Percentiles rank a stretch among this genome's conserved stretches.
These are phyloP conservation scores for Hemileia vastatrix DNA, from an alignment of 1,284 basidiomycete genomes.

Conservation along the genomic window DNA sequence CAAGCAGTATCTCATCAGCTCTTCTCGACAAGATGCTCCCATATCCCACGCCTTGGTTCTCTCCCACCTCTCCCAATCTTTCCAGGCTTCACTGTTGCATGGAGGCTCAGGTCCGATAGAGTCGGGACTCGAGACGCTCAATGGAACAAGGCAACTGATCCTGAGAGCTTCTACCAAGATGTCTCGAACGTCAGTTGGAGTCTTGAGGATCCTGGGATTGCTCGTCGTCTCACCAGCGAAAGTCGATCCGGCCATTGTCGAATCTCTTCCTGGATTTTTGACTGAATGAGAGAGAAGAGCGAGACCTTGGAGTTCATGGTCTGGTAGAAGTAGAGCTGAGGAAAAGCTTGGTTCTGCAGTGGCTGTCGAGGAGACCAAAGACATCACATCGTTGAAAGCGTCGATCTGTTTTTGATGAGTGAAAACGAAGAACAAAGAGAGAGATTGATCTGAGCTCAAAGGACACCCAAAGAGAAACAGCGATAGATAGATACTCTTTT, in stretches of 20 bases:
- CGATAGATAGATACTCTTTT: too few relatives aligned
- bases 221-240: background rate
- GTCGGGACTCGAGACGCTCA: background rate
- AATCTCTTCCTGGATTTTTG: background rate
- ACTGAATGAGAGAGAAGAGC: background rate
- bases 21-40: background rate
- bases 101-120: background rate
- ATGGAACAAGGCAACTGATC: background rate
- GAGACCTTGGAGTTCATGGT: background rate
- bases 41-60: background rate
- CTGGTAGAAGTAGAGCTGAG: background rate
- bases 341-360: background rate
- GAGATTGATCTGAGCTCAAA: too few relatives aligned
- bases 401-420: too few relatives aligned
- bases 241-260: background rate
- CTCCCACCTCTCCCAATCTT: background rate
- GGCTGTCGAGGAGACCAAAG: too few relatives aligned
- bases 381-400: too few relatives aligned
- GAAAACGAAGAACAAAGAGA: too few relatives aligned
- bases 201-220: background rate
- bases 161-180: background rate
- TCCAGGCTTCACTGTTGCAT: background rate
- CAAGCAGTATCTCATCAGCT: background rate
- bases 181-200: background rate
- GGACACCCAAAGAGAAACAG: too few relatives aligned